These are phyloP conservation scores for Grifola frondosa DNA, from an alignment of 1,284 basidiomycete species.

Conservation along the genomic window DNA sequence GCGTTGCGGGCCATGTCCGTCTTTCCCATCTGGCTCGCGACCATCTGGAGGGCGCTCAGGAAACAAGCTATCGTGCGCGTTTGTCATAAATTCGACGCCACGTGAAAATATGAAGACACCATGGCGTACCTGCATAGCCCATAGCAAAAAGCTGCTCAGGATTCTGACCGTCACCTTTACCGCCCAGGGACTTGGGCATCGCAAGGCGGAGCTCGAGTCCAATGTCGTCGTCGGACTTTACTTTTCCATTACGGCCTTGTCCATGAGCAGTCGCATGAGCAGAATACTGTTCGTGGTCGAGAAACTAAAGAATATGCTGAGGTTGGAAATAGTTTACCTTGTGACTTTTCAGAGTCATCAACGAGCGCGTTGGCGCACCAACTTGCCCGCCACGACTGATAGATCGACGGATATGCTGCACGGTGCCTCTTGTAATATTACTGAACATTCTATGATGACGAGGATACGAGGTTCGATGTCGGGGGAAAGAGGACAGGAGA, in stretches of 20 bases:
- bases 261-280: constrained; percentile 38
- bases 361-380: constrained; percentile 8
- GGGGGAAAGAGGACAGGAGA: too few species aligned
- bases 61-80: constrained; percentile 52
- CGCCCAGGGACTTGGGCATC: constrained; percentile 39
- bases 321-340: constrained; percentile 16
- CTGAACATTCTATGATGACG: too few species aligned
- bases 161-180: constrained; percentile 42
- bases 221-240: constrained; percentile 36
- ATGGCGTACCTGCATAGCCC: constrained; percentile 36
- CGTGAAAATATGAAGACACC: background rate
- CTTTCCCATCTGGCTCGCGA: constrained; percentile 55
- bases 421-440: too few species aligned
- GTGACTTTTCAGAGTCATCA: constrained; percentile 28
- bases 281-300: constrained; percentile 29
- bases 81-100: background rate
- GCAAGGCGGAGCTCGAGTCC: constrained; percentile 37
- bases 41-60: constrained; percentile 63
- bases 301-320: background rate
- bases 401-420: too few species aligned
- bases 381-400: too few species aligned
- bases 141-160: constrained; percentile 45
- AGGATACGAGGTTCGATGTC: constrained; percentile 1
- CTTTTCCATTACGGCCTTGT: constrained; percentile 39
- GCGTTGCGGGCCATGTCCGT: constrained; percentile 54